Conservation (phyloP, 83 land plant genomes). For the Diphasiastrum complanatum region DNA sequence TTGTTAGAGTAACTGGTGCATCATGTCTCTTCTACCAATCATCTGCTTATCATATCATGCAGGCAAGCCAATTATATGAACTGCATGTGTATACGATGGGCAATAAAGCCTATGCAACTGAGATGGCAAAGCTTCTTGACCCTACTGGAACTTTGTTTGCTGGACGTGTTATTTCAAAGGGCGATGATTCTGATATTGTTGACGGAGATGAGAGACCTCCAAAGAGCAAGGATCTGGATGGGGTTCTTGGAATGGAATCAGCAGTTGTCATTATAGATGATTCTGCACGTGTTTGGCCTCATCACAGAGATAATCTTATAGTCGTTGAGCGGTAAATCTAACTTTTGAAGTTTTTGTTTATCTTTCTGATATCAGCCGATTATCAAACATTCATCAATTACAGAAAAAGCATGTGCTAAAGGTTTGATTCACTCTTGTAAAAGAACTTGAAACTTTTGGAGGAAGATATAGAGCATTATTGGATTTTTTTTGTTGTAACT, state of each 20-base stretch:
- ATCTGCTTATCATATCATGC: constrained; percentile 15
- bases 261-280: constrained; percentile 97
- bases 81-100: constrained; percentile 99
- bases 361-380: no score
- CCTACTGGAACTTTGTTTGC: constrained; percentile 86
- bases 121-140: constrained; percentile 98
- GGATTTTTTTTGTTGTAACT: no score
- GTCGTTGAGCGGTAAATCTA: constrained; percentile 75
- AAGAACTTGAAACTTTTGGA: no score
- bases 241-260: constrained; percentile 97
- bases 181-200: constrained; percentile 70
- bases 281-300: constrained; percentile 97
- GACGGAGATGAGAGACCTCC: constrained; percentile 77
- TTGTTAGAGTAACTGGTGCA: no score
- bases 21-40: not conserved
- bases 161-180: constrained; percentile 90
- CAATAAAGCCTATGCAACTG: constrained; percentile 93
- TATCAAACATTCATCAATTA: no score
- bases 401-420: no score
- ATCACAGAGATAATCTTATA: constrained; percentile 83
- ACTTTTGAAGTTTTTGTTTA: not conserved
- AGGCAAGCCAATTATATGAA: constrained; percentile 95
- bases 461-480: no score
- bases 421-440: no score
- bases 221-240: constrained; percentile 95